phyloP scores from a whole-genome alignment of 1,284 basidiomycete species.

The Trichosporon ovoides region DNA sequence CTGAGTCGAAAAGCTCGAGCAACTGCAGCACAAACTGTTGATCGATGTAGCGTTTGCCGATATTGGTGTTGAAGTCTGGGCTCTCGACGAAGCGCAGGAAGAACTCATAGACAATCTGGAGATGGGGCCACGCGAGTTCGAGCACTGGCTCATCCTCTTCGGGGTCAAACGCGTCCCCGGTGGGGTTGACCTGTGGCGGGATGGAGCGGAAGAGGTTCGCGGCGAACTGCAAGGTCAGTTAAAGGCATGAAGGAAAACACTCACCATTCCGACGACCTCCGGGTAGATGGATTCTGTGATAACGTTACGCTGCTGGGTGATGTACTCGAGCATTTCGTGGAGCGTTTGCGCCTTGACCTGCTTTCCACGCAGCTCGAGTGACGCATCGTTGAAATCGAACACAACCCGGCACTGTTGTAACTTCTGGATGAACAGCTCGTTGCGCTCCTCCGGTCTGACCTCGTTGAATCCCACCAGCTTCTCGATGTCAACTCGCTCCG shows the following conservation, averaged over 20 bases:
- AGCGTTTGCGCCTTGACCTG: conserved; percentile 97
- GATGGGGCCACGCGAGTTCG: conserved; percentile 98
- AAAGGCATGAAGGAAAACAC: conserved; percentile 31
- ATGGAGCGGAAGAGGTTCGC: conserved; percentile 98
- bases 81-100: conserved; percentile 98
- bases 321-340: conserved; percentile 99
- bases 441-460: conserved; percentile 79
- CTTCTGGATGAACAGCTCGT: conserved; percentile 90
- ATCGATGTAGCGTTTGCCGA: conserved; percentile 97
- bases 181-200: conserved; percentile 97
- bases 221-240: conserved; percentile 62
- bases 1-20: conserved; percentile 96
- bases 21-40: conserved; percentile 93
- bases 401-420: conserved; percentile 92
- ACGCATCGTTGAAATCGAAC: conserved; percentile 99
- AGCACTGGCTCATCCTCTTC: conserved; percentile 99
- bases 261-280: conserved; percentile 95
- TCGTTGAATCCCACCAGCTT: conserved; percentile 88
- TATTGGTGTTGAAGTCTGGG: conserved; percentile 96
- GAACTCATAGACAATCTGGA: conserved; percentile 99
- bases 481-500: conserved; percentile 94
- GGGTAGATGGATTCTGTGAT: conserved; percentile 98
- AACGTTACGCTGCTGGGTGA: conserved; percentile 91
- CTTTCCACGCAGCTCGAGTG: conserved; percentile 90
- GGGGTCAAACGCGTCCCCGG: conserved; percentile 96